phyloP scores from a whole-genome alignment of 78 protist species.

The Dictyostelium discoideum region DNA sequence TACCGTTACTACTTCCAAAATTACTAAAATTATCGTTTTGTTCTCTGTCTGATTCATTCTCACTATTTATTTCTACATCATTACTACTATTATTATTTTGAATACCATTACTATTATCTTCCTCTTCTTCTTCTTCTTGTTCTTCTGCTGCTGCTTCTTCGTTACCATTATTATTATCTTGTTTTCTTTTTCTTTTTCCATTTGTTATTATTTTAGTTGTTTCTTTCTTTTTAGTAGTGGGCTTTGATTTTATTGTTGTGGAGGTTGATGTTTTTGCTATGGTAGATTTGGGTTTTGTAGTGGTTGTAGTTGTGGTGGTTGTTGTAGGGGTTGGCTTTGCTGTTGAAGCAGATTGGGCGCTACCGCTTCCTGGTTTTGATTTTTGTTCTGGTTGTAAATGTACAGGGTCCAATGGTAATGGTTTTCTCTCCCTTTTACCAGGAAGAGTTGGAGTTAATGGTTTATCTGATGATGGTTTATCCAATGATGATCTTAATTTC shows the following conservation, averaged over 20 bases:
- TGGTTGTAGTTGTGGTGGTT: neutral
- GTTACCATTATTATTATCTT: neutral
- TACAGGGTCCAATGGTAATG: neutral
- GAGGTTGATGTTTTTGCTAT: neutral
- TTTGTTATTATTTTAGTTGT: neutral
- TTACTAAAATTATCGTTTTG: neutral
- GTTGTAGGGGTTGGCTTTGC: neutral
- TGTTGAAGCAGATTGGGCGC: neutral
- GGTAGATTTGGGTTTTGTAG: neutral
- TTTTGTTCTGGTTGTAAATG: neutral
- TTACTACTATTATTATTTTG: neutral
- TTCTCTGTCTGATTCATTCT: neutral
- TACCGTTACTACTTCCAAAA: neutral
- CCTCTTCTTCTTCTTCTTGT: neutral
- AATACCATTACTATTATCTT: neutral
- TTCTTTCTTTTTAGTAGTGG: neutral
- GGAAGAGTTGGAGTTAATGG: neutral
- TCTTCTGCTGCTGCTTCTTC: neutral
- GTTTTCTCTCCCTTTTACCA: conserved; percentile 22
- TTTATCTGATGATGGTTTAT: conserved; percentile 15
- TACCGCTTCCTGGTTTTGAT: neutral
- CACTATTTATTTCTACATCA: neutral
- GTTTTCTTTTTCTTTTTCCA: conserved; percentile 16
- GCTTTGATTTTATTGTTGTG: neutral
- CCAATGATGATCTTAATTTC: neutral